These are phyloP conservation scores for Colletotrichum karsti DNA, from an alignment of 2,329 filamentous ascomycete genomes.

Conservation along the genomic window DNA sequence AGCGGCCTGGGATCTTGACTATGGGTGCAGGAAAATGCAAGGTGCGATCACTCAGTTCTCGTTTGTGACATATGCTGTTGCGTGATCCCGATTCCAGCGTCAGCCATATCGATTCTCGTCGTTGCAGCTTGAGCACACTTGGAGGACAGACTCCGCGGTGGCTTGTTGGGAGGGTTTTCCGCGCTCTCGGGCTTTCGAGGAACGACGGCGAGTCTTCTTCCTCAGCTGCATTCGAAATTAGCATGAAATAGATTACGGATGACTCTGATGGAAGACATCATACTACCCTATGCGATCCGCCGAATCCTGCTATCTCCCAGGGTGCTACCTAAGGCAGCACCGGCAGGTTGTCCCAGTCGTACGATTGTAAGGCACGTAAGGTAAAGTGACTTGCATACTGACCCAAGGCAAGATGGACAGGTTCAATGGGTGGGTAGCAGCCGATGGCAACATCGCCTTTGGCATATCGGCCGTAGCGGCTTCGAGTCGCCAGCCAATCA, in stretches of 20 bases:
- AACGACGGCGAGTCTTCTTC: neutral
- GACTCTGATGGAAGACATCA: neutral
- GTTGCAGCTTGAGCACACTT: neutral
- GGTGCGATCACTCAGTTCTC: neutral
- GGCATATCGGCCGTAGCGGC: constrained; percentile 1
- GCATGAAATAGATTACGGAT: neutral
- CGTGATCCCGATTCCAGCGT: neutral
- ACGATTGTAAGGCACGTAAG: constrained; percentile 3
- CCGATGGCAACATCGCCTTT: neutral
- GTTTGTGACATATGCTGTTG: neutral
- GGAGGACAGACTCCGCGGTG: neutral
- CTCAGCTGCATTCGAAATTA: neutral
- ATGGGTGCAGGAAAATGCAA: neutral
- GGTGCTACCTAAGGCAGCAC: too few species aligned
- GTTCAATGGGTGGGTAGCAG: neutral
- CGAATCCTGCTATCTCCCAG: neutral
- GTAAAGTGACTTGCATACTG: neutral
- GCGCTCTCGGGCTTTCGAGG: neutral
- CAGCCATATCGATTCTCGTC: neutral
- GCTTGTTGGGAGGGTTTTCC: neutral
- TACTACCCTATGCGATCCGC: neutral
- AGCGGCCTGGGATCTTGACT: neutral
- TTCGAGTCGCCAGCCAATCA: too few species aligned
- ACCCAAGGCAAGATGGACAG: neutral
- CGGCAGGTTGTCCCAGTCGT: neutral